phyloP scores from a whole-genome alignment of 2,329 filamentous ascomycete genomes.

The Ceratocystiopsis minuta region DNA sequence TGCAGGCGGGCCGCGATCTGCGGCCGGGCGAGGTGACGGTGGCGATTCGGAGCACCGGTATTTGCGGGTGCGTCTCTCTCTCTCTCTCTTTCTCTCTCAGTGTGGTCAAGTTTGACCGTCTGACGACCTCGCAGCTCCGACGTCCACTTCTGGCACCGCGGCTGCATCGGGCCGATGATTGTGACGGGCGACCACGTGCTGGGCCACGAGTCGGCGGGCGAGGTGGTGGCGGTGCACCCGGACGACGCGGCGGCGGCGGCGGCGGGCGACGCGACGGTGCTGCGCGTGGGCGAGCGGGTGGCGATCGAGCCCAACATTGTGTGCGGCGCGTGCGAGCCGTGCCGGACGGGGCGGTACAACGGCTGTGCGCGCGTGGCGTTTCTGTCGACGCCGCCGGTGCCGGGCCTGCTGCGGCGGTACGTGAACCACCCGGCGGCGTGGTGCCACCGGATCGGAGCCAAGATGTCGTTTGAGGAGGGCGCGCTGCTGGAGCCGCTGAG shows the following conservation, averaged over 20 bases:
- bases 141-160: constrained; percentile 93
- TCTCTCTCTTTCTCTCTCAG: too few relatives aligned
- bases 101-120: background rate
- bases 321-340: constrained; percentile 79
- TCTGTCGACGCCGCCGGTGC: constrained; percentile 76
- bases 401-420: constrained; percentile 75
- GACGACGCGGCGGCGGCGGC: constrained; percentile 4
- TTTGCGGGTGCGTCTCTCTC: constrained; percentile 56
- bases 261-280: constrained; percentile 43
- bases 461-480: constrained; percentile 84
- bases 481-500: constrained; percentile 79
- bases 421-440: constrained; percentile 87
- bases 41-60: constrained; percentile 83
- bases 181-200: constrained; percentile 78
- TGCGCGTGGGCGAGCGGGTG: constrained; percentile 77
- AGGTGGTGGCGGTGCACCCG: constrained; percentile 59
- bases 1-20: constrained; percentile 46
- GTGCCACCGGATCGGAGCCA: constrained; percentile 79
- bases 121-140: constrained; percentile 56
- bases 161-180: constrained; percentile 91
- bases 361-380: constrained; percentile 77
- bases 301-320: constrained; percentile 90
- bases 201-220: constrained; percentile 82
- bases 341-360: constrained; percentile 85
- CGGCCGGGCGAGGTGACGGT: constrained; percentile 73